Base-by-base conservation (phyloP, 495 filamentous ascomycete species). In the Xylaria nigripes region DNA sequence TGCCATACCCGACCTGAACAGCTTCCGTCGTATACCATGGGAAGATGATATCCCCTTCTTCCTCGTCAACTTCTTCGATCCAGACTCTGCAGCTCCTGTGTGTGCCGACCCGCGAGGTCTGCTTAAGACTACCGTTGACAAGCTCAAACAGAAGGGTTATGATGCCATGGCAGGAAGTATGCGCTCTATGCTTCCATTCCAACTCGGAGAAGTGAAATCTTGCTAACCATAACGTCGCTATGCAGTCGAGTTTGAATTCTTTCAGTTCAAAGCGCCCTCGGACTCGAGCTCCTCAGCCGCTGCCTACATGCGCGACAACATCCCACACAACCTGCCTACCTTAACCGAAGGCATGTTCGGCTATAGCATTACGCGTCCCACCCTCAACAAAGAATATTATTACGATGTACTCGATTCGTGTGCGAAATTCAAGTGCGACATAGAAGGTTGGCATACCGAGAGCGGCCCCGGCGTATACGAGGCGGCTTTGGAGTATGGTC, bases 371-470 rank as follows among this genome's bases (percentile, higher is more conserved):
- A 95, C 90, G n/a, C 77, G 91, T 12, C 88, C 93, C 0, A 80
- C 90, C 19, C 89, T 95, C 60, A 96, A 98, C 59, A 84, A 93
- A 68, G 90, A 91, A 18, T 98, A 93, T 64, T 98, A 88, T 61
- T 96, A 98, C 61, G 86, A 85, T 23, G 82, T 96, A 23, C 96
- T 87, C 66, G 81, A 95, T 55, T 78, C 85, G 0, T 95, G 92
- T 69, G 78, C 81, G 54, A 74, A 82, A 30, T 96, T 98, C 70
- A 75, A 80, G 30, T 92, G 90, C 65, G 77, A 82, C 57, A 84
- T 97, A 19, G 93, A 98, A 66, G 89, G 93, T 10, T 98, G 93
- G 93, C 93, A 98, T 69, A 96, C 93, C 8, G 93, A 98, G 71
- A 90, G 84, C 61, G 93, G 93, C 6, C 93, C 93, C 9, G 93